Evolutionary conservation across 169 alveolate species (phyloP).

Genomic region (Plasmodium gaboni): DNA sequence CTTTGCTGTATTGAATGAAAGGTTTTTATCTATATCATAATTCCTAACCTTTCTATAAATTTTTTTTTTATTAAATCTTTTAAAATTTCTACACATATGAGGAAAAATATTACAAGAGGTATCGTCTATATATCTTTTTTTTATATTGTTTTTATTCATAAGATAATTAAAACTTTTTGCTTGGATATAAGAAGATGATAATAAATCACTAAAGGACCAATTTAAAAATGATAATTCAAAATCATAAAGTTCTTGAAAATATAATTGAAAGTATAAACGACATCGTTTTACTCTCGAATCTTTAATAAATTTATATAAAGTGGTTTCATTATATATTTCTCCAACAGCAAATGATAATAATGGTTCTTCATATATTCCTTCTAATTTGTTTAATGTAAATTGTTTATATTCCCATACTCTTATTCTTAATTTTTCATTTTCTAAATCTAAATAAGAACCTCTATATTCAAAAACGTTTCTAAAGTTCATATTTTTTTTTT

Average conservation of each 20-base stretch:
- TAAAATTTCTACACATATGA: conserved; percentile 1
- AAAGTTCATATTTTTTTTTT: conserved; percentile 84
- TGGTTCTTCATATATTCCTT: conserved; percentile 86
- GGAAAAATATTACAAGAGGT: conserved; percentile 27
- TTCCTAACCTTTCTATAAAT: conserved; percentile 5
- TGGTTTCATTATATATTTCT: conserved; percentile 80
- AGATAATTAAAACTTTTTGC: conserved; percentile 51
- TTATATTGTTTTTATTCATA: conserved; percentile 5
- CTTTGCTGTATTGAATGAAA: conserved; percentile 28
- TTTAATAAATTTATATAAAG: conserved; percentile 81
- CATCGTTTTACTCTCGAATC: conserved; percentile 79
- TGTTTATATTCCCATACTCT: conserved; percentile 88
- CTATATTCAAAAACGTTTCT: conserved; percentile 87
- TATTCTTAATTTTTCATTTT: conserved; percentile 85
- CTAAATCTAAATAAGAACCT: conserved; percentile 89
- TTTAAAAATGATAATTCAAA: conserved; percentile 82
- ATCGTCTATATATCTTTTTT: conserved; percentile 15
- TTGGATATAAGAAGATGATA: conserved; percentile 72
- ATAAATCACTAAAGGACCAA: conserved; percentile 78
- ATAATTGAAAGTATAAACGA: conserved; percentile 81
- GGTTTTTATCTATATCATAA: not conserved
- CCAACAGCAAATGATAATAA: conserved; percentile 83
- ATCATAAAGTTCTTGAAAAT: conserved; percentile 86
- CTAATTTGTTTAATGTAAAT: conserved; percentile 85
- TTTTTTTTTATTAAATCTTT: conserved; percentile 27